phyloP scores from a whole-genome alignment of 208 protist species.

The Wallacemonas sp. region DNA sequence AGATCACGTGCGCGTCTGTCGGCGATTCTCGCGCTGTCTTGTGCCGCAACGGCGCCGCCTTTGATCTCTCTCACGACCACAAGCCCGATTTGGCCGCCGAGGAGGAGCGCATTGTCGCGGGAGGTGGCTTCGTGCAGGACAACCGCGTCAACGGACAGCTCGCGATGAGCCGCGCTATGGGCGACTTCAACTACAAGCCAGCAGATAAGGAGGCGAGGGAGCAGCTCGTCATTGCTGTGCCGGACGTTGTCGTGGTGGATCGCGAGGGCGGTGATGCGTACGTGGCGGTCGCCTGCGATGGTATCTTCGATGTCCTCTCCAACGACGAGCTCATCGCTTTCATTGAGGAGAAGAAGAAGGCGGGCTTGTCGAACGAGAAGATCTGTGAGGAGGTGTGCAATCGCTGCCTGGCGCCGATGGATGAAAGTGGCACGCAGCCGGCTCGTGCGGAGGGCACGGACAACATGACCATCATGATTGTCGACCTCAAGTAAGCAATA shows the following conservation, averaged over 20 bases:
- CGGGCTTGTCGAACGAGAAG: constrained; percentile 38
- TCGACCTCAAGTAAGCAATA: constrained; percentile 57
- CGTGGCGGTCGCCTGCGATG: constrained; percentile 87
- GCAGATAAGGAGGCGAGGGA: constrained; percentile 33
- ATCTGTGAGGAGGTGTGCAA: constrained; percentile 75
- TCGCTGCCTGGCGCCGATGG: constrained; percentile 61
- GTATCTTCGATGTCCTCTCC: constrained; percentile 87
- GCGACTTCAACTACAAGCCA: constrained; percentile 93
- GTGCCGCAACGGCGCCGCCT: constrained; percentile 65
- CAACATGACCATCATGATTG: constrained; percentile 92
- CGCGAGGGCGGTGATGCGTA: constrained; percentile 56
- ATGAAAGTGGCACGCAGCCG: constrained; percentile 27
- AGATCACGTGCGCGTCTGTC: constrained; percentile 88
- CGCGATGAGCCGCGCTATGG: constrained; percentile 93
- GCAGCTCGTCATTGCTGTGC: constrained; percentile 81
- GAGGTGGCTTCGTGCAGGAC: constrained; percentile 86
- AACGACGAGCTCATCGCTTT: constrained; percentile 81
- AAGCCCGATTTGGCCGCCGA: constrained; percentile 83
- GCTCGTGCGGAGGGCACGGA: constrained; percentile 69
- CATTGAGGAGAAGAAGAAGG: constrained; percentile 38
- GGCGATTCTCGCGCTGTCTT: constrained; percentile 93
- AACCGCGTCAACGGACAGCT: constrained; percentile 94
- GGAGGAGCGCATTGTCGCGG: constrained; percentile 76
- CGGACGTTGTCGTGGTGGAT: constrained; percentile 49
- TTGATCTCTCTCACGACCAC: constrained; percentile 91